phyloP scores from a whole-genome alignment of 495 filamentous ascomycete species.

The Penicillium bialowiezense region DNA sequence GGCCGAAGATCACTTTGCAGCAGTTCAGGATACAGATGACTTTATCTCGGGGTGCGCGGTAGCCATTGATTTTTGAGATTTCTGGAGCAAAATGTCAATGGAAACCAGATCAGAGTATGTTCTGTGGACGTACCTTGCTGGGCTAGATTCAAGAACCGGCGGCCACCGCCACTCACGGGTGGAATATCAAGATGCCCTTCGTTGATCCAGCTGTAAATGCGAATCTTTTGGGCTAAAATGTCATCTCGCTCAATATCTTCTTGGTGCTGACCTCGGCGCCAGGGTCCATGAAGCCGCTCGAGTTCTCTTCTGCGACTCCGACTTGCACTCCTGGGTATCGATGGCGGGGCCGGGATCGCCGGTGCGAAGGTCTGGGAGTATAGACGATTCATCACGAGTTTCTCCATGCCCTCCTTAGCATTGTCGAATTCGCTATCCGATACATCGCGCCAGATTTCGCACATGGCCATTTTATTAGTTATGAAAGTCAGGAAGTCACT shows the following conservation, averaged over 20 bases:
- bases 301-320: conserved; percentile 67
- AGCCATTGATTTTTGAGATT: conserved; percentile 90
- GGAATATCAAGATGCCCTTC: conserved; percentile 96
- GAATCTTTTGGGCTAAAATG: conserved; percentile 89
- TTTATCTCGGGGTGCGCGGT: conserved; percentile 93
- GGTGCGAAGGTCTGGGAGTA: conserved; percentile 97
- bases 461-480: conserved; percentile 96
- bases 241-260: conserved; percentile 98
- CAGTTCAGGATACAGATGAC: conserved; percentile 98
- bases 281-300: conserved; percentile 71
- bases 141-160: conserved; percentile 81
- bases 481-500: conserved; percentile 97
- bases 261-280: conserved; percentile 90
- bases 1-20: conserved; percentile 99
- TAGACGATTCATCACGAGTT: conserved; percentile 97
- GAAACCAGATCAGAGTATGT: conserved; percentile 1
- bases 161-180: conserved; percentile 76
- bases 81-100: conserved; percentile 54
- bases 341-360: conserved; percentile 76
- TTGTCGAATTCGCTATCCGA: conserved; percentile 98
- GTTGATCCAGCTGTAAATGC: conserved; percentile 91
- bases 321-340: conserved; percentile 57
- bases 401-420: conserved; percentile 98
- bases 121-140: conserved; percentile 66
- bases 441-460: conserved; percentile 94